phyloP scores from a whole-genome alignment of 306 rosid species.

The Delonix regia region DNA sequence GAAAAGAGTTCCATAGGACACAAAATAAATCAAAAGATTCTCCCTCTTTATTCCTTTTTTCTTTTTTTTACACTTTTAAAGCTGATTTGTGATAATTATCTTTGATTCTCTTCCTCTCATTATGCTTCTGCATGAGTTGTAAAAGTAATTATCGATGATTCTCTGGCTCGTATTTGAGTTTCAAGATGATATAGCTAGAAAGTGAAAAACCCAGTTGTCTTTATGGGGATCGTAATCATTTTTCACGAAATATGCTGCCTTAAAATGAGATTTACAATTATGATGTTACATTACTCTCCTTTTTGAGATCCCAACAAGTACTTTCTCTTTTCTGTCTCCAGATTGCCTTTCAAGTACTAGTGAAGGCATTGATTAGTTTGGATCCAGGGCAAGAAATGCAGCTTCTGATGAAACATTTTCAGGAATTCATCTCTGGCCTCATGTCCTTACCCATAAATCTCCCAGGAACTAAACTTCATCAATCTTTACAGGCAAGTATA shows the following conservation, averaged over 20 bases:
- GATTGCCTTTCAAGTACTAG: conserved; percentile 93
- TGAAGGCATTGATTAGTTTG: conserved; percentile 85
- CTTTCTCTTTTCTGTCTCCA: conserved; percentile 48
- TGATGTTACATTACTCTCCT: conserved; percentile 32
- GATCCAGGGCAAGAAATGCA: conserved; percentile 86
- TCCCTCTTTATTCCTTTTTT: conserved; percentile 42
- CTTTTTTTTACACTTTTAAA: conserved; percentile 22
- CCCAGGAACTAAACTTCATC: conserved; percentile 82
- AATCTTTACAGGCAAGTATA: conserved; percentile 77
- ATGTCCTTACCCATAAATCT: conserved; percentile 90
- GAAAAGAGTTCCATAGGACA: conserved; percentile 36
- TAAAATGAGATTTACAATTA: conserved; percentile 50
- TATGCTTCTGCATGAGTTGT: conserved; percentile 32
- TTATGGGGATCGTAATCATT: conserved; percentile 50
- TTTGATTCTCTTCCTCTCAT: conserved; percentile 25
- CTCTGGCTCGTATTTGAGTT: conserved; percentile 53
- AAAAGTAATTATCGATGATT: conserved; percentile 43
- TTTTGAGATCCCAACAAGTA: conserved; percentile 45
- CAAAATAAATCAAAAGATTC: conserved; percentile 47
- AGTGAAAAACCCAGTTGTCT: conserved; percentile 47
- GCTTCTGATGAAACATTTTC: conserved; percentile 75
- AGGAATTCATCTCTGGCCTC: conserved; percentile 89
- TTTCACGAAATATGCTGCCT: conserved; percentile 50
- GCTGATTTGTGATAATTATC: conserved; percentile 27
- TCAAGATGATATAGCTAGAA: conserved; percentile 43